phyloP scores from a whole-genome alignment of 192 early-diverging fungal genomes.

The Allomyces javanicus region DNA sequence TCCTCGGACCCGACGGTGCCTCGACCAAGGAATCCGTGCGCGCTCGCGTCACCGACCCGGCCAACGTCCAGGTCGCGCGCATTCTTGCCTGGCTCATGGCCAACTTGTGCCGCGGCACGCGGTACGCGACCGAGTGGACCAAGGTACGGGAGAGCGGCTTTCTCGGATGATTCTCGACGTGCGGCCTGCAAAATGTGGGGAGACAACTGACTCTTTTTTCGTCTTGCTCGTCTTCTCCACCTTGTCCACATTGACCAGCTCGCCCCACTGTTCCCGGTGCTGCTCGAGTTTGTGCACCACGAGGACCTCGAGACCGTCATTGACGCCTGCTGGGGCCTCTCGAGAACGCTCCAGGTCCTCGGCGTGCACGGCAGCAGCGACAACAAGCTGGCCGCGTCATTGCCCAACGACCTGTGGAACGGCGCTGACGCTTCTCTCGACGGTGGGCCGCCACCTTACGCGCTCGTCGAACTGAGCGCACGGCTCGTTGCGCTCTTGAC shows the following conservation, averaged over 20 bases:
- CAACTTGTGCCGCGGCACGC: not conserved
- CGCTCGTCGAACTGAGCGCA: not conserved
- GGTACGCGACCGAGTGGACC: not conserved
- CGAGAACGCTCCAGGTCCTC: not conserved
- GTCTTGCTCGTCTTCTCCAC: not conserved
- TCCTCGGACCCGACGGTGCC: too few relatives aligned
- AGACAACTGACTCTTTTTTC: not conserved
- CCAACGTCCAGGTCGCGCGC: not conserved
- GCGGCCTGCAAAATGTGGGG: too few relatives aligned
- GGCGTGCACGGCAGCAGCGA: not conserved
- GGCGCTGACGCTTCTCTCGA: not conserved
- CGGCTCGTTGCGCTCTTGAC: not conserved
- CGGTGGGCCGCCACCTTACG: not conserved
- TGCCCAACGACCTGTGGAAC: not conserved
- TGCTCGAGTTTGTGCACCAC: not conserved
- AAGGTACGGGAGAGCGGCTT: too few relatives aligned
- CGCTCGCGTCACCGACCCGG: not conserved
- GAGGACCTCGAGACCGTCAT: not conserved
- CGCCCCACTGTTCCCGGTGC: not conserved
- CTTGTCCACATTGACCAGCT: not conserved
- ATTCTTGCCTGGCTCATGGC: not conserved
- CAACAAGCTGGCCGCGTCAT: not conserved
- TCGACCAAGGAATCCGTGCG: too few relatives aligned
- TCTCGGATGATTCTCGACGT: too few relatives aligned
- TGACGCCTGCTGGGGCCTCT: not conserved